Evolutionary conservation across 2,329 filamentous ascomycete genomes (phyloP), one percentile per base, ranked within the genome.

Genomic region (Phialemonium atrogriseum): DNA sequence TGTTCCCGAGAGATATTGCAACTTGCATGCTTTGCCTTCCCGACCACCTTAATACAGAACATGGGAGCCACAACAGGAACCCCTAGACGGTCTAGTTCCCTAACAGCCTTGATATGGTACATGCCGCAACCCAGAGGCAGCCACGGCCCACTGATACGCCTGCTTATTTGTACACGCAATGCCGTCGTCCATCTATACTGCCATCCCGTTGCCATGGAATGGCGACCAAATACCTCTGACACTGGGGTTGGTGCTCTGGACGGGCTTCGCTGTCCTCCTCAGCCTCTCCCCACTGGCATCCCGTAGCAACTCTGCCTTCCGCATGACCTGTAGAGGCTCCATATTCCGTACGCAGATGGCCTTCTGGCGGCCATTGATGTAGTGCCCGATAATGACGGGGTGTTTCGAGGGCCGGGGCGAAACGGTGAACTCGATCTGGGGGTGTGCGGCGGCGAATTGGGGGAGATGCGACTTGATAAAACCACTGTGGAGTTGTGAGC

Each of bases 381-480:
- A 98, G 59, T 85, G 74, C 36, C 86, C 91, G 48, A 81, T 77
- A 48, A 98, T 77, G 40, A 94, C 76, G 22, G 91, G 91, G 60
- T 96, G 89, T 53, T 83, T 83, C 47, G 78, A 69, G n/a, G 88
- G 89, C 45, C 88, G 80, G 12, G 89, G 91, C 23, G 88, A 93
- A 38, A 98, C 77, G 50, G 77, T 77, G 62, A 98, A 85, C 64
- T 96, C 88, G 67, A 96, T 79, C 57, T 85, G 75, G 18, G 89
- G 87, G 62, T 95, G 84, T 48, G 71, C 64, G 46, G 74, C 66
- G 34, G 88, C 88, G 63, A 98, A 95, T 44, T 70, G 63, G 29
- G 80, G 68, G 36, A 95, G 80, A 24, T 74, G 66, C 40, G 79
- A 69, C 56, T 82, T 81, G 58, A 96, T 78, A 68, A 94, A 95